These are phyloP conservation scores for Neofusicoccum parvum DNA, from an alignment of 2,329 filamentous ascomycete genomes.

Conservation along the genomic window DNA sequence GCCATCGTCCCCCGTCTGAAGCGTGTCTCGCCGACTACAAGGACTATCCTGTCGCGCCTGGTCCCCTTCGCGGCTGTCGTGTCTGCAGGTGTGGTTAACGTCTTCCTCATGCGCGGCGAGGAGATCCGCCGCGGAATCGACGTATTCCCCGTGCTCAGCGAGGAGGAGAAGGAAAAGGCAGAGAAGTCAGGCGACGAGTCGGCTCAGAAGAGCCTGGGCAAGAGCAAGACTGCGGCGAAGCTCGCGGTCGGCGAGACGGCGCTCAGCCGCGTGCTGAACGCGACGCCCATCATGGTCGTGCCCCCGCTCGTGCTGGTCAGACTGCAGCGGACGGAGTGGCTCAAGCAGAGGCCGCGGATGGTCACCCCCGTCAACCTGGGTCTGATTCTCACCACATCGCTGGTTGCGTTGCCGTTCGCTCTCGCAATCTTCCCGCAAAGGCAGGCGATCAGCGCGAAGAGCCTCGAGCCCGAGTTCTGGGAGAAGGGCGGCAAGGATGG, in stretches of 20 bases:
- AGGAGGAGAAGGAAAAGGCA: slow-evolving; percentile 66
- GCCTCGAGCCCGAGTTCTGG: slow-evolving; percentile 84
- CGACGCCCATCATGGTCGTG: slow-evolving; percentile 95
- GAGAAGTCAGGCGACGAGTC: slow-evolving; percentile 64
- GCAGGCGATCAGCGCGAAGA: slow-evolving; percentile 75
- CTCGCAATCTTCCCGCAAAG: slow-evolving; percentile 91
- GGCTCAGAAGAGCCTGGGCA: slow-evolving; percentile 70
- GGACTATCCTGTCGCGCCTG: slow-evolving; percentile 77
- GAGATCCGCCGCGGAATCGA: slow-evolving; percentile 94
- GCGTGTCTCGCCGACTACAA: slow-evolving; percentile 71
- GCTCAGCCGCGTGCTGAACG: slow-evolving; percentile 86
- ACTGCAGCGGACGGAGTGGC: slow-evolving; percentile 81
- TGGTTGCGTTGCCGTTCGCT: slow-evolving; percentile 86
- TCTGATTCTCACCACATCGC: slow-evolving; percentile 81
- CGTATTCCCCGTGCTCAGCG: slow-evolving; percentile 79
- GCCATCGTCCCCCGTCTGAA: slow-evolving; percentile 83
- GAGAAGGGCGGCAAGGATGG: slow-evolving; percentile 76
- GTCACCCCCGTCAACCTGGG: slow-evolving; percentile 83
- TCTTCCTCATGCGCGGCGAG: slow-evolving; percentile 95
- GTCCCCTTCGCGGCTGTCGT: slow-evolving; percentile 96
- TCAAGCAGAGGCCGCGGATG: slow-evolving; percentile 74
- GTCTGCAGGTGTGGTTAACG: slow-evolving; percentile 86
- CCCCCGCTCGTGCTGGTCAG: slow-evolving; percentile 83
- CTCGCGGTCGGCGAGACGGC: slow-evolving; percentile 93
- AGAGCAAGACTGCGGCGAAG: slow-evolving; percentile 83